Evolutionary conservation across 2,329 filamentous ascomycete genomes (phyloP).

Genomic region (Byssoonygena ceratinophila): DNA sequence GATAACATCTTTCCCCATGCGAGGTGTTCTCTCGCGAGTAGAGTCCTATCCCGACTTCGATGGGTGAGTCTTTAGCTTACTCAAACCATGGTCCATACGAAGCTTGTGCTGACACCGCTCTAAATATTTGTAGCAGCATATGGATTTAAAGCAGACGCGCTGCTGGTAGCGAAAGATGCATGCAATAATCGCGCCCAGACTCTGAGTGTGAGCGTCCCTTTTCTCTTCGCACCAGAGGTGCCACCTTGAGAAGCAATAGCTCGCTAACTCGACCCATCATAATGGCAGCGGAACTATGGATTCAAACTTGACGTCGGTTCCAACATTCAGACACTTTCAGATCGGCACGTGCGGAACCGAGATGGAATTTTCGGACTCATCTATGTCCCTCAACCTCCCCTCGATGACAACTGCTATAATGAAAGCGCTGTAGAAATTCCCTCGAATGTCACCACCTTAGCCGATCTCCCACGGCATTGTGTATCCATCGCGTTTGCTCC

Average conservation of each 20-base stretch:
- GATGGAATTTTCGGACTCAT: slow-evolving; percentile 64
- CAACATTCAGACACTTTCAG: slow-evolving; percentile 65
- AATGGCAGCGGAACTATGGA: slow-evolving; percentile 2
- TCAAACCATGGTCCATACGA: neutral
- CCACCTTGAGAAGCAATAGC: neutral
- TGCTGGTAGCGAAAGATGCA: slow-evolving; percentile 5
- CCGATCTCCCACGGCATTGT: slow-evolving; percentile 59
- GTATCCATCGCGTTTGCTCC: slow-evolving; percentile 73
- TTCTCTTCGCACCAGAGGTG: neutral
- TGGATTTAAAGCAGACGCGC: slow-evolving; percentile 4
- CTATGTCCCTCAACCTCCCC: slow-evolving; percentile 64
- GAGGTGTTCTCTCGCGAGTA: too few species aligned
- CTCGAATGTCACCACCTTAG: slow-evolving; percentile 59
- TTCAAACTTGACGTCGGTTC: slow-evolving; percentile 31
- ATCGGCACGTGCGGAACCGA: slow-evolving; percentile 45
- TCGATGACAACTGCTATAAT: slow-evolving; percentile 51
- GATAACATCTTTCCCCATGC: too few species aligned
- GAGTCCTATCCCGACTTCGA: too few species aligned
- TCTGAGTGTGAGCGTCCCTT: slow-evolving; percentile 1
- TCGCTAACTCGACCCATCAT: neutral
- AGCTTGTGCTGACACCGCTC: neutral
- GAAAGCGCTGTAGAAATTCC: slow-evolving; percentile 58
- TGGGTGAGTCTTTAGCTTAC: neutral
- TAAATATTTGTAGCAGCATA: neutral
- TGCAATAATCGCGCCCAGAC: neutral